These are phyloP conservation scores for Clausena lansium DNA, from an alignment of 345 rosid species.

Conservation along the genomic window DNA sequence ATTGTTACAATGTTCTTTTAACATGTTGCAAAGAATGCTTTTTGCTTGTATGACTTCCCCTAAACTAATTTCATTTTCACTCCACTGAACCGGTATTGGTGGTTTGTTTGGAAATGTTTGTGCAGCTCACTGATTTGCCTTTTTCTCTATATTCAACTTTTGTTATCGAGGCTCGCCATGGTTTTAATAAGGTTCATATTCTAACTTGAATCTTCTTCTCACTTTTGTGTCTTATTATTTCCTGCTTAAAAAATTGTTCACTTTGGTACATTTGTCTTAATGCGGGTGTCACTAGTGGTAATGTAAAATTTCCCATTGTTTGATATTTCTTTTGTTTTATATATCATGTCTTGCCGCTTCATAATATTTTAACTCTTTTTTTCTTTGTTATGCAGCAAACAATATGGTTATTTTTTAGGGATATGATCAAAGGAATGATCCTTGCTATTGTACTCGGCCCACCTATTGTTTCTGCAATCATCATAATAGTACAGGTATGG, in stretches of 20 bases:
- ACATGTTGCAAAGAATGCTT: neutral
- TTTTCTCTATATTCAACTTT: constrained; percentile 96
- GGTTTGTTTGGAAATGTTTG: constrained; percentile 19
- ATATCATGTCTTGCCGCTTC: constrained; percentile 3
- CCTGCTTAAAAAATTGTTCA: constrained; percentile 8
- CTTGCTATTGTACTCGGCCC: constrained; percentile 83
- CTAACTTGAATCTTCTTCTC: constrained; percentile 14
- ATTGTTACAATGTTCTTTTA: neutral
- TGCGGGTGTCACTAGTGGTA: neutral
- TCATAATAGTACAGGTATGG: constrained; percentile 79
- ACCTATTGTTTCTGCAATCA: constrained; percentile 83
- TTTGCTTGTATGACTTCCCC: neutral
- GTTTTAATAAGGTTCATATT: constrained; percentile 84
- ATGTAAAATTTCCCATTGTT: neutral
- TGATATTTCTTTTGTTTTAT: neutral
- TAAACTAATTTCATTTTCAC: neutral
- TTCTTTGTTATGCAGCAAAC: constrained; percentile 75
- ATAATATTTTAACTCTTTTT: constrained; percentile 10
- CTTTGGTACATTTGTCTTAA: neutral
- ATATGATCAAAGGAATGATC: constrained; percentile 71
- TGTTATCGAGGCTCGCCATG: constrained; percentile 96
- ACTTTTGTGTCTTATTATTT: constrained; percentile 6
- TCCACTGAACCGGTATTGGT: constrained; percentile 1
- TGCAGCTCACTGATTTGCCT: constrained; percentile 95
- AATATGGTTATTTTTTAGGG: constrained; percentile 87